Evolutionary conservation across 2,329 filamentous ascomycete genomes (phyloP), one percentile per base, ranked within the genome.

Genomic region (Fusarium kyushuense): DNA sequence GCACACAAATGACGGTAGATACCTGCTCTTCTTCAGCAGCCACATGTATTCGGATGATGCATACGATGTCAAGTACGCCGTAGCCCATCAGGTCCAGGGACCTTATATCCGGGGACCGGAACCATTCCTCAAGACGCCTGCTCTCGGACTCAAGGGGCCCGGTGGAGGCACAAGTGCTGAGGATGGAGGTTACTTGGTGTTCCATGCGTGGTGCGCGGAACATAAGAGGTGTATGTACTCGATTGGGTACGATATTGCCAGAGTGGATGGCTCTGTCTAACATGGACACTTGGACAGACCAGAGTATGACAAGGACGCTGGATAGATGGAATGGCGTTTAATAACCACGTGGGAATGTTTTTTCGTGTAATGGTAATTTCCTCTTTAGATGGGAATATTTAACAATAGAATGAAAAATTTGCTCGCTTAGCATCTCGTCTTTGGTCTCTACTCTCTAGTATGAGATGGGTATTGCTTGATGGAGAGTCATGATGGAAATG

Each of bases 61-160:
- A 36, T 90, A 90, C 75, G 85, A 89, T 70, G 81, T 89, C n/a
- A 83, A 84, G 54, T 90, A 87, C 71, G 88, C 88, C 3, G 85
- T 84, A 10, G 79, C 84, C 11, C 62, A 69, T 12, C 66, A 63
- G 47, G 55, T 83, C 36, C 57, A 46, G 40, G 82, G 82, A 2
- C 80, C 80, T 10, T 84, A 81, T 46, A 55, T 62, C 40, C 75
- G 79, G 40, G 76, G 74, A 17, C 53, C 56, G 14, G 58, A 57
- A 23, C 75, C 76, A 54, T 67, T 81, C 63, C 72, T 82, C n/a
- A 65, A 72, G 66, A 77, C 77, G 49, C 80, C 78, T 21, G 75
- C 79, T 52, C 76, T 78, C 53, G 77, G 75, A 42, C 75, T 83
- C 14, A 73, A 72, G 10, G 78, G 79, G 16, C 82, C 82, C 0